Conservation (phyloP, 202 grass and related monocot genomes). For the Setaria viridis region DNA sequence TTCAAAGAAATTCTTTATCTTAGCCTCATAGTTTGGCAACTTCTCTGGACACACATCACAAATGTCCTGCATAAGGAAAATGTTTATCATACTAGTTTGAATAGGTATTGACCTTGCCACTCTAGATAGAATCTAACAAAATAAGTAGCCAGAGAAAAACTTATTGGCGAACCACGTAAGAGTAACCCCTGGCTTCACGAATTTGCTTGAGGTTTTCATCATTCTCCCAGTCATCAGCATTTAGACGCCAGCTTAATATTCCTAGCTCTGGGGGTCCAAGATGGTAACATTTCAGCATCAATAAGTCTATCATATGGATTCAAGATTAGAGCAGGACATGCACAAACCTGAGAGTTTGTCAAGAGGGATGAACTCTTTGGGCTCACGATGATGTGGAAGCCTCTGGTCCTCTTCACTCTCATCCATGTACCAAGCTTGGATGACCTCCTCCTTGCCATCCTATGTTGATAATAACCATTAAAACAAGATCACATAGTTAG, state of each 20-base stretch:
- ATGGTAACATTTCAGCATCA: conserved; percentile 29
- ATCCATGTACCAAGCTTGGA: conserved; percentile 91
- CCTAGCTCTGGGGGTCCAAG: conserved; percentile 66
- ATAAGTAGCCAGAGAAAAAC: neutral
- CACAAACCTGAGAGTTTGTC: conserved; percentile 74
- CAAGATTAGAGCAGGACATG: conserved; percentile 5
- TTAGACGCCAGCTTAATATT: conserved; percentile 83
- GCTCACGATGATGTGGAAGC: conserved; percentile 82
- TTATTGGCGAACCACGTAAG: conserved; percentile 68
- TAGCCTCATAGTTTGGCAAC: conserved; percentile 83
- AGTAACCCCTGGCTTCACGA: conserved; percentile 89
- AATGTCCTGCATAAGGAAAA: conserved; percentile 75
- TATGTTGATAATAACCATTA: conserved; percentile 38
- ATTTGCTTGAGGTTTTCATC: conserved; percentile 96
- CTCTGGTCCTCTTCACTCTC: conserved; percentile 76
- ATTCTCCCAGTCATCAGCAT: conserved; percentile 82
- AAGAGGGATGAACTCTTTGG: conserved; percentile 81
- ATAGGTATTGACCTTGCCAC: neutral
- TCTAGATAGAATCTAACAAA: neutral
- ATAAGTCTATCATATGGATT: conserved; percentile 5
- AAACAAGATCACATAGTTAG: conserved; percentile 12
- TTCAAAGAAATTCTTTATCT: conserved; percentile 91
- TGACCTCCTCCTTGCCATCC: conserved; percentile 83
- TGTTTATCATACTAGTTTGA: neutral
- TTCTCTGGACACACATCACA: conserved; percentile 89